Conservation (phyloP, 164 flowering plant species). For the Macadamia tetraphylla region DNA sequence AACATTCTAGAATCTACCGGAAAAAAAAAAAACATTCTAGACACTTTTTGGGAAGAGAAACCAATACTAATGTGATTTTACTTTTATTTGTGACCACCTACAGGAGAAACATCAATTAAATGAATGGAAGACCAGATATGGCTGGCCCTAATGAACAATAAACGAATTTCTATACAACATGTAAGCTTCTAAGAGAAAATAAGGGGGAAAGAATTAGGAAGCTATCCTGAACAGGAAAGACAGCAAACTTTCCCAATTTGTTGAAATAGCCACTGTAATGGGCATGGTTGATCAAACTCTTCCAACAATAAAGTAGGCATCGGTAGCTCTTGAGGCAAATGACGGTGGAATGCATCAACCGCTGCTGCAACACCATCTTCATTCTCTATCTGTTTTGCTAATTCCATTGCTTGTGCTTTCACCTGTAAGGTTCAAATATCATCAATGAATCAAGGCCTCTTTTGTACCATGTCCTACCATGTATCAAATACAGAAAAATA, state of each 20-base stretch:
- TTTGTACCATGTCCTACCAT: too few species aligned
- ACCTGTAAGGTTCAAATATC: conserved; percentile 37
- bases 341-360: conserved; percentile 81
- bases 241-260: conserved; percentile 57
- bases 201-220: neutral
- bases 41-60: too few species aligned
- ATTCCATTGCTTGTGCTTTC: conserved; percentile 57
- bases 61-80: too few species aligned
- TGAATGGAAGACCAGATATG: neutral
- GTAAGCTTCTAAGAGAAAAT: neutral
- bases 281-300: conserved; percentile 39
- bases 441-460: too few species aligned
- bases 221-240: conserved; percentile 42
- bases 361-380: conserved; percentile 95
- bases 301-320: conserved; percentile 29
- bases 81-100: too few species aligned
- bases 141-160: conserved; percentile 1
- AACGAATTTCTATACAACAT: conserved; percentile 9
- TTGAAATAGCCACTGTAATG: conserved; percentile 59
- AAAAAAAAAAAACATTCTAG: too few species aligned
- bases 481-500: too few species aligned
- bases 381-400: conserved; percentile 60
- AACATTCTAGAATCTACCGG: too few species aligned
- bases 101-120: neutral
- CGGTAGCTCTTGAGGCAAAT: conserved; percentile 69